Evolutionary conservation across 129 eudicot species (phyloP).

Genomic region (Saposhnikovia divaricata): DNA sequence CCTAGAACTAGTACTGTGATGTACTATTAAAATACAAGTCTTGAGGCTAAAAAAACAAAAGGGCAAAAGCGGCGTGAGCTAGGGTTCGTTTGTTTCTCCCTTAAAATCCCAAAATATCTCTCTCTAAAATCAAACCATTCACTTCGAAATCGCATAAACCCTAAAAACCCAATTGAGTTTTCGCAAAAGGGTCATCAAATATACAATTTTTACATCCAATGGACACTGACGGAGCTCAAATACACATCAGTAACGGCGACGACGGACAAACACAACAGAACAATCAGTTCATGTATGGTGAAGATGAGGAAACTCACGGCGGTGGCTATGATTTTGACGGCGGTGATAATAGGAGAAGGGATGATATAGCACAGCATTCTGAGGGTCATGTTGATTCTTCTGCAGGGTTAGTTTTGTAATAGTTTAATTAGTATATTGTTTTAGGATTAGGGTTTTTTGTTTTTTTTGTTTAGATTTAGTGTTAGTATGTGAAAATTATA

Average conservation of each 20-base stretch:
- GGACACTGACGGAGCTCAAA: conserved; percentile 42
- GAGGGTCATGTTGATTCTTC: conserved; percentile 58
- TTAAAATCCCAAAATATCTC: neutral
- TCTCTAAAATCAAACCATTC: neutral
- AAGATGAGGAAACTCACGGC: conserved; percentile 7
- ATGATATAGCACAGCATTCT: conserved; percentile 43
- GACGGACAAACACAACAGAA: conserved; percentile 32
- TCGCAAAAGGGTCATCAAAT: neutral
- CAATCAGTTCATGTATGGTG: conserved; percentile 1
- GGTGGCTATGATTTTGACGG: conserved; percentile 25
- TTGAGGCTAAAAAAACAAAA: neutral
- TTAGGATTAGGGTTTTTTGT: conserved; percentile 27
- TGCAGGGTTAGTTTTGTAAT: conserved; percentile 77
- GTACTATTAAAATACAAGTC: neutral
- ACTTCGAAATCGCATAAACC: neutral
- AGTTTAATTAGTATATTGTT: conserved; percentile 40
- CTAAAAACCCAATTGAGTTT: neutral
- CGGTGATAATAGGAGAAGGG: conserved; percentile 57
- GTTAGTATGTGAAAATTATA: conserved; percentile 6
- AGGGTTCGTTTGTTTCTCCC: conserved; percentile 2
- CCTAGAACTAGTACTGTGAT: neutral
- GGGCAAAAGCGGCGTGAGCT: conserved; percentile 11
- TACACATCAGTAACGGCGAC: conserved; percentile 41
- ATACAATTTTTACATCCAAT: conserved; percentile 9
- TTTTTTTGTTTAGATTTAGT: conserved; percentile 20